These are phyloP conservation scores for Cornus florida DNA, from an alignment of 148 eudicot species.

Conservation along the genomic window DNA sequence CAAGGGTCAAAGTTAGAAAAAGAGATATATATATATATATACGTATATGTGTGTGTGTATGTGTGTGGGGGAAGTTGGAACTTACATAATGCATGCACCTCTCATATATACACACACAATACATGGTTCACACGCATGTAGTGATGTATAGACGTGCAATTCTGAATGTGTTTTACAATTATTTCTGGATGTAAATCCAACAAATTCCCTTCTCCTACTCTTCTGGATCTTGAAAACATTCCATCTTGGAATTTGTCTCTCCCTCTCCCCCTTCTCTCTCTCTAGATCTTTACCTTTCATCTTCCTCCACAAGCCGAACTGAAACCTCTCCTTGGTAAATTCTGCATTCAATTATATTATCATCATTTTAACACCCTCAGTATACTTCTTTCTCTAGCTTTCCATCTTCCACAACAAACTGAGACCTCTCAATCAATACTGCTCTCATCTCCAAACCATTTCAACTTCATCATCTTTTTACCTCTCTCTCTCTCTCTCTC, in stretches of 20 bases:
- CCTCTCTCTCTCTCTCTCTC: not conserved
- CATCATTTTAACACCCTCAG: not conserved
- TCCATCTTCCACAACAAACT: not conserved
- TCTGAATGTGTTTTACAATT: no score
- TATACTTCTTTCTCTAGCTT: not conserved
- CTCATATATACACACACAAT: no score
- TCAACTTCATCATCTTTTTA: not conserved
- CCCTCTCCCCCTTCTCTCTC: not conserved
- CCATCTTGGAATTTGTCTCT: constrained; percentile 11
- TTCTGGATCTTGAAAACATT: constrained; percentile 57
- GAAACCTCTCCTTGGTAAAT: constrained; percentile 14
- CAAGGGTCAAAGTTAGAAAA: no score
- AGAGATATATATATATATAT: no score
- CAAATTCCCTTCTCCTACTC: constrained; percentile 37
- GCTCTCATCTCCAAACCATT: not conserved
- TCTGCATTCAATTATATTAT: not conserved
- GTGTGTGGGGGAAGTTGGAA: no score
- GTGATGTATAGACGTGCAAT: no score
- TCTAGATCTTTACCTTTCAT: constrained; percentile 10
- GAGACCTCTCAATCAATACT: no score
- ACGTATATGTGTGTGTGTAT: no score
- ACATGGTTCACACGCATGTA: no score
- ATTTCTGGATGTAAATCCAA: no score
- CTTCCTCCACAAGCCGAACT: constrained; percentile 29
- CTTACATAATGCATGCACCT: no score